phyloP scores from a whole-genome alignment of 768 basidiomycete genomes.

The Gautieria morchelliformis region DNA sequence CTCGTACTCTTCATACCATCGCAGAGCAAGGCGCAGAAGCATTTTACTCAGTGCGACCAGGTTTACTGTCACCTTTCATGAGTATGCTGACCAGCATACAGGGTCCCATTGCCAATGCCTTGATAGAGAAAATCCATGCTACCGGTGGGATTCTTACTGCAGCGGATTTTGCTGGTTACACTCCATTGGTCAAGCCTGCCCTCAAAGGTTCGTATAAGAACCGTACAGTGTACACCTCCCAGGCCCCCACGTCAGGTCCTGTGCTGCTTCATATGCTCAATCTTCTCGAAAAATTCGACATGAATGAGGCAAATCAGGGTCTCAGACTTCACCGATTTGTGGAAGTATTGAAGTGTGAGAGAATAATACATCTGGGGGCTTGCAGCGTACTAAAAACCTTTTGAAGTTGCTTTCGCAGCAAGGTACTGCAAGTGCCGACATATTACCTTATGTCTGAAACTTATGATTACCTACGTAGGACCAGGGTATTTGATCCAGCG shows the following conservation, averaged over 20 bases:
- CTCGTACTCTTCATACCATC: conserved; percentile 64
- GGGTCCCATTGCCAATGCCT: conserved; percentile 75
- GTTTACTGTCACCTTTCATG: conserved; percentile 6
- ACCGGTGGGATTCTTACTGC: conserved; percentile 76
- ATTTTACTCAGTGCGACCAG: conserved; percentile 60
- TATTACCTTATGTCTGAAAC: background rate
- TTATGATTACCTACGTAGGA: conserved; percentile 34
- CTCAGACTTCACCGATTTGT: conserved; percentile 71
- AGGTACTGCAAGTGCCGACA: conserved; percentile 24
- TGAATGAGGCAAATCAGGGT: conserved; percentile 36
- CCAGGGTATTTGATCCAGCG: conserved; percentile 70
- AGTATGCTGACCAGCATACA: conserved; percentile 18
- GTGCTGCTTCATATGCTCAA: conserved; percentile 92
- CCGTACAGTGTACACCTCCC: conserved; percentile 73
- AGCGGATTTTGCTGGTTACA: conserved; percentile 64
- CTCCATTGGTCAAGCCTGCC: conserved; percentile 59
- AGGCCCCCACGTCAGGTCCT: conserved; percentile 80
- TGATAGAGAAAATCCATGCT: conserved; percentile 57
- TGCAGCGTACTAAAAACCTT: background rate
- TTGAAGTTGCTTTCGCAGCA: conserved; percentile 57
- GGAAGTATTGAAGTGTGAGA: conserved; percentile 75
- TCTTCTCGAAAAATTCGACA: conserved; percentile 65
- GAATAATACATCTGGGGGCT: background rate
- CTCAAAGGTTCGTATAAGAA: conserved; percentile 70
- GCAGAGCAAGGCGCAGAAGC: conserved; percentile 69